Conservation (phyloP, 2,329 filamentous ascomycete species). For the Calonectria hongkongensis region DNA sequence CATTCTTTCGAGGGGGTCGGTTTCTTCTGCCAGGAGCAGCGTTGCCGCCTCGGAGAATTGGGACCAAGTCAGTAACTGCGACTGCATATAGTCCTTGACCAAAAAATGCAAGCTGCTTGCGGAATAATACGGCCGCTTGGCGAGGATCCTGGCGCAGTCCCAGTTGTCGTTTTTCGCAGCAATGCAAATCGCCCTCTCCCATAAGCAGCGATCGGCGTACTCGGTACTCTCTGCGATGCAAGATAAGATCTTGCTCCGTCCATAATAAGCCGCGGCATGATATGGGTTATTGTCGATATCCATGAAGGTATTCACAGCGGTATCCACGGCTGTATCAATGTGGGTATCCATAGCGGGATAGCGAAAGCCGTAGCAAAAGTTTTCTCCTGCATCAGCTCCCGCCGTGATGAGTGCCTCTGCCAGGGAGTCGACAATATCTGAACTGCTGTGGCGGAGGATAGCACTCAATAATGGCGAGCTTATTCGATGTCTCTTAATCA, state of each 20-base stretch:
- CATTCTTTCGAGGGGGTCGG: too few species aligned
- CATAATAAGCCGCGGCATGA: not conserved
- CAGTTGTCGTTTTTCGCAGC: not conserved
- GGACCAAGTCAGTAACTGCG: not conserved
- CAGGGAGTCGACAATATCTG: not conserved
- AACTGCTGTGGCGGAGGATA: not conserved
- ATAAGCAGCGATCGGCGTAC: not conserved
- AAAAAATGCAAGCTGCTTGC: not conserved
- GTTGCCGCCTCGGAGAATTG: not conserved
- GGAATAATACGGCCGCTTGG: not conserved
- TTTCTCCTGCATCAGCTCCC: not conserved
- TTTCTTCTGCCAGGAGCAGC: not conserved
- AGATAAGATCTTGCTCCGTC: not conserved
- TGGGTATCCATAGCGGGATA: too few species aligned
- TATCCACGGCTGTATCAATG: too few species aligned
- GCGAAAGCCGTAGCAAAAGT: too few species aligned
- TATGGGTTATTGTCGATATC: not conserved
- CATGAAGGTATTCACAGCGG: not conserved
- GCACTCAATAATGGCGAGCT: not conserved
- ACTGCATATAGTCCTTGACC: not conserved
- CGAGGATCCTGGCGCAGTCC: not conserved
- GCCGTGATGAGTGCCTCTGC: not conserved
- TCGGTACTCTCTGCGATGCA: not conserved
- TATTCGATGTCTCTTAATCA: conserved; percentile 6
- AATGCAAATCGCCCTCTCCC: not conserved